Evolutionary conservation across 805 yeast genomes (phyloP).

Genomic region (Torulaspora quercuum): DNA sequence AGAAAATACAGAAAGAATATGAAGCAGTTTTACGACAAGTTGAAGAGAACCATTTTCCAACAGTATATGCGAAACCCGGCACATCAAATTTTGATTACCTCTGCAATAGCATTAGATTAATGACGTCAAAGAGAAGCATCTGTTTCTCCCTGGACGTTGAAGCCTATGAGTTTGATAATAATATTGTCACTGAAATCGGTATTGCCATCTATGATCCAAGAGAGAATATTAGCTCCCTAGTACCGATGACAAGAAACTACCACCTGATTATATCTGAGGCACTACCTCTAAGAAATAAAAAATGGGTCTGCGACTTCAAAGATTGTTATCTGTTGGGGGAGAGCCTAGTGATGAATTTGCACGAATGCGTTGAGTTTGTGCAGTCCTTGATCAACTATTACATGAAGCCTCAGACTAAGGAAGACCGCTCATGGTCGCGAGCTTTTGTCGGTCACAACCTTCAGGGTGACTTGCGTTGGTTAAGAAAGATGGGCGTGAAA

Average conservation of each 20-base stretch:
- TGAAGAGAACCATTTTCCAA: slow-evolving; percentile 26
- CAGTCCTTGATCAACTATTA: slow-evolving; percentile 46
- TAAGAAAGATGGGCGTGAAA: slow-evolving; percentile 44
- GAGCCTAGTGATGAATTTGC: slow-evolving; percentile 42
- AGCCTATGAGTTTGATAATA: slow-evolving; percentile 48
- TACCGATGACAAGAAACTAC: slow-evolving; percentile 42
- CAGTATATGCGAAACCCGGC: slow-evolving; percentile 24
- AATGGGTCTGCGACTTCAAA: slow-evolving; percentile 53
- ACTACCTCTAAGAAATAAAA: slow-evolving; percentile 44
- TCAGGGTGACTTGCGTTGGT: slow-evolving; percentile 52
- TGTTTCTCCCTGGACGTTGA: slow-evolving; percentile 55
- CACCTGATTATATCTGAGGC: slow-evolving; percentile 48
- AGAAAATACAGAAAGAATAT: slow-evolving; percentile 12
- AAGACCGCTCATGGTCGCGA: slow-evolving; percentile 31
- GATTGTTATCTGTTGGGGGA: slow-evolving; percentile 49
- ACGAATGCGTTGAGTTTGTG: slow-evolving; percentile 39
- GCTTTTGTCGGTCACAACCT: slow-evolving; percentile 61
- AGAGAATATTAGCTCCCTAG: slow-evolving; percentile 38
- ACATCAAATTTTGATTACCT: slow-evolving; percentile 23
- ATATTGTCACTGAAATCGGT: slow-evolving; percentile 54
- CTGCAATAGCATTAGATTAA: slow-evolving; percentile 20
- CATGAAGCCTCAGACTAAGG: slow-evolving; percentile 32
- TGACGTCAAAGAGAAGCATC: slow-evolving; percentile 29
- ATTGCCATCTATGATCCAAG: slow-evolving; percentile 55
- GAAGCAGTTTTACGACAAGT: slow-evolving; percentile 16